Evolutionary conservation across 2,329 filamentous ascomycete genomes (phyloP), one percentile per base, ranked within the genome.

Genomic region (Chaetomiaceae sp.): DNA sequence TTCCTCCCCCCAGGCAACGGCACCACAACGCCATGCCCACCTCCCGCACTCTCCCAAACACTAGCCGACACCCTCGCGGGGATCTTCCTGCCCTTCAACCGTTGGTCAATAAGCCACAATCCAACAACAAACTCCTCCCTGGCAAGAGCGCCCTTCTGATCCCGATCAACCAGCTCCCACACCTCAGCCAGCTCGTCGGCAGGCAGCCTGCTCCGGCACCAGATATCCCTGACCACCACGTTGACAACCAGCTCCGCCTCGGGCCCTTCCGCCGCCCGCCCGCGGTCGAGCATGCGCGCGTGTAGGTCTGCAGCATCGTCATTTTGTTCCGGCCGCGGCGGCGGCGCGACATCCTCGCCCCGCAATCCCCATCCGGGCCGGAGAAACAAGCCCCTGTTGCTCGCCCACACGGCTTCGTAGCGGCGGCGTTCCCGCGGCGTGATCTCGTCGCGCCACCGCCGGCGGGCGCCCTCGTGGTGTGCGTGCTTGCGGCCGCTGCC

Each of bases 361-460:
- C 31, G 44, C 13, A 33, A 9, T 3, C 31, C 39, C 25, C 53
- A 58, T 2, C 53, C 60, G 4, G 48, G 38, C 23, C 52, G 51
- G 12, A 68, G 64, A 8, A 80, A 68, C 0, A 82, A 52, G 0
- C 87, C 87, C 43, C 82, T 81, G 61, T 93, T 93, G 37, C 86
- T 88, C 1, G 88, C 88, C 87, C 87, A 93, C 1, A 93, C 79
- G 2, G 86, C 88, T 66, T 92, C 88, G 66, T 93, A 93, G 1
- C 88, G 77, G 62, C 86, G 87, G n/a, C 86, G 74, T 63, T 93
- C 87, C 5, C 81, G 73, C 42, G 81, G 77, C 0, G 85, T 87
- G 37, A 93, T 79, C 54, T 82, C 76, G 58, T 91, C 87, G 37
- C 86, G 79, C 88, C 88, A 93, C 6, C 86, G 79, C 61, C 82